These are phyloP conservation scores for Pythium scleroteichum DNA, from an alignment of 352 stramenopile genomes.

Conservation along the genomic window DNA sequence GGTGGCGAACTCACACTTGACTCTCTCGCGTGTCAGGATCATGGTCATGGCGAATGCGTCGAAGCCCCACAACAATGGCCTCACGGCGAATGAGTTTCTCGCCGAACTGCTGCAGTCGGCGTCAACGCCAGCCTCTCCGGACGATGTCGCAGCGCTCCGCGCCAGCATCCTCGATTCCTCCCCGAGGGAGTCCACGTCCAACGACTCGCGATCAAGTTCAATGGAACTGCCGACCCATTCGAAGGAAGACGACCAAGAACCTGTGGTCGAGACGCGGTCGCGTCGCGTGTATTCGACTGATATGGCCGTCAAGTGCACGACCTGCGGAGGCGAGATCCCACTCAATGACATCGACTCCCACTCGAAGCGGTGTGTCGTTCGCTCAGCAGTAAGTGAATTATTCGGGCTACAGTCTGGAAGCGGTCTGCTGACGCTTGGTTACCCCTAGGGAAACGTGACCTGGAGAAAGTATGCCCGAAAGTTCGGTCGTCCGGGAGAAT, in stretches of 20 bases:
- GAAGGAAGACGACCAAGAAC: background rate
- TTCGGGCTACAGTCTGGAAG: background rate
- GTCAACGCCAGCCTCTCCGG: slow-evolving; percentile 1
- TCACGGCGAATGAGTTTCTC: slow-evolving; percentile 58
- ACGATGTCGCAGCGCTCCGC: slow-evolving; percentile 5
- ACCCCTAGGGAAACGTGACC: slow-evolving; percentile 2
- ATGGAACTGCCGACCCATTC: background rate
- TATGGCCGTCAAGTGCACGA: slow-evolving; percentile 70
- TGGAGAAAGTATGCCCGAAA: slow-evolving; percentile 70
- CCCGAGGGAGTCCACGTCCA: background rate
- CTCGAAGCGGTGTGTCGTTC: slow-evolving; percentile 59
- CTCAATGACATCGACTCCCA: slow-evolving; percentile 61
- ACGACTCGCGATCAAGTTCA: background rate
- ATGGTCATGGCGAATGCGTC: slow-evolving; percentile 12
- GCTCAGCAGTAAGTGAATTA: slow-evolving; percentile 34
- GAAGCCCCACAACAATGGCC: slow-evolving; percentile 17
- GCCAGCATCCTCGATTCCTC: slow-evolving; percentile 1
- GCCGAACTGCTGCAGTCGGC: slow-evolving; percentile 13
- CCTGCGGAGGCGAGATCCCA: slow-evolving; percentile 46
- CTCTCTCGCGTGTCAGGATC: slow-evolving; percentile 29
- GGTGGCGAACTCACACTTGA: too few species aligned
- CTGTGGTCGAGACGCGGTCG: background rate
- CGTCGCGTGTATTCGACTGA: slow-evolving; percentile 14
- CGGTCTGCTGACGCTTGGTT: background rate
- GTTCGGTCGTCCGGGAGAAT: slow-evolving; percentile 40